Evolutionary conservation across 1,284 basidiomycete species (phyloP), one percentile per base, ranked within the genome.

Genomic region (Trametes versicolor): DNA sequence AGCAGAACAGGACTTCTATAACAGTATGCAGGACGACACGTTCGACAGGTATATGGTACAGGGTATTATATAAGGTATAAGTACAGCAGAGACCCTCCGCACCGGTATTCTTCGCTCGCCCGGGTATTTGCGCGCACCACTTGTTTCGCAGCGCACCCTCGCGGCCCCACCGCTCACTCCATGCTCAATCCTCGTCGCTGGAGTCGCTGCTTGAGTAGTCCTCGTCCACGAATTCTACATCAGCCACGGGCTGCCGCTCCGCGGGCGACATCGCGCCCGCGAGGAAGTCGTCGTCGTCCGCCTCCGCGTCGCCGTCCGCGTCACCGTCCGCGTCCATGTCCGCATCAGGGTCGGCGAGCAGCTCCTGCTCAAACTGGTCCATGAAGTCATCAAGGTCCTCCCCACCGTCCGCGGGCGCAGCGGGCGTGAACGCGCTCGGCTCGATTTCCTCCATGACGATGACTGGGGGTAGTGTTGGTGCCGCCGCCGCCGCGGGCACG

Each of bases 171-270:
- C 36, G 10, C 53, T 10, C 36, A 25, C 15, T 29, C 29, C 39
- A 19, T 15, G 23, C 36, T 62, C 66, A 88, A 70, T 90, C 88
- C 53, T 91, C 88, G 68, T 92, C 90, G 72, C 86, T 90, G 4
- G 90, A 88, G 13, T 90, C 90, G 69, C 87, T 90, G 43, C 84
- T 85, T 47, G 85, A 82, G 62, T 82, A 87, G 60, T 88, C 88
- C 41, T 90, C 86, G 43, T 82, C 81, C 54, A 70, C 79, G 41
- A 68, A 69, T 37, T 63, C 62, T n/a, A 25, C 50, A 17, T 29
- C 60, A 13, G 63, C 65, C 36, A 89, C 82, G 17, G 87, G 87
- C 51, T 74, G 74, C 62, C 76, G 73, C 48, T 72, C 71, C 37
- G 80, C 82, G n/a, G 80, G 78, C 21, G 79, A 76, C 65, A 84